These are phyloP conservation scores for Geoglossum glabrum DNA, from an alignment of 495 filamentous ascomycete species.

Conservation along the genomic window DNA sequence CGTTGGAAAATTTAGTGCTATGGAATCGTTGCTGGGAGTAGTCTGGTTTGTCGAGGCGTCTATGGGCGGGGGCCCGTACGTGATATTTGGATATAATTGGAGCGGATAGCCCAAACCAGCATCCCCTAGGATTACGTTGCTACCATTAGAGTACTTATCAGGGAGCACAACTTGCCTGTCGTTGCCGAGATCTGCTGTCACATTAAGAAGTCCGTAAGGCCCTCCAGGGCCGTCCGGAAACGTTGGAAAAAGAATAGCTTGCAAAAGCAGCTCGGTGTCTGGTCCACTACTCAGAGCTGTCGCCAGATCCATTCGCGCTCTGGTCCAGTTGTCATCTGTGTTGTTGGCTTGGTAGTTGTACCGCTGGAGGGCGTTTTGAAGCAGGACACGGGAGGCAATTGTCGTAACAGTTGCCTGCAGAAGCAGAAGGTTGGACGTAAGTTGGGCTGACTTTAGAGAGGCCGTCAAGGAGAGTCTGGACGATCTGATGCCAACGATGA, in stretches of 20 bases:
- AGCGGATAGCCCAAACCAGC: constrained; percentile 40
- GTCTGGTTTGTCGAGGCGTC: constrained; percentile 20
- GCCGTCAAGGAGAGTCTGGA: constrained; percentile 53
- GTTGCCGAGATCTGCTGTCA: constrained; percentile 27
- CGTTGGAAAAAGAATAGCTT: constrained; percentile 44
- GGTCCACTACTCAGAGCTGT: constrained; percentile 34
- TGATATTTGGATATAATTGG: constrained; percentile 53
- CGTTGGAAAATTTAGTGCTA: constrained; percentile 7
- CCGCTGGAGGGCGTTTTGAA: constrained; percentile 38
- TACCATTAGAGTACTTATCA: constrained; percentile 34
- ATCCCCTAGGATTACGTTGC: constrained; percentile 35
- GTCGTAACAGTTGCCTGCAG: constrained; percentile 48
- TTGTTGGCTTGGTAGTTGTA: constrained; percentile 38
- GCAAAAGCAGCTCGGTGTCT: constrained; percentile 34
- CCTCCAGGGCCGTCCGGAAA: constrained; percentile 31
- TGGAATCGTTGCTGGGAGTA: constrained; percentile 19
- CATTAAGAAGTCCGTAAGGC: constrained; percentile 32
- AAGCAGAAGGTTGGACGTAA: constrained; percentile 53
- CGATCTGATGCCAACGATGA: constrained; percentile 41
- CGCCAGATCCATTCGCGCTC: constrained; percentile 33
- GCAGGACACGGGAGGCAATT: constrained; percentile 43
- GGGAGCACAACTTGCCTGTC: constrained; percentile 29
- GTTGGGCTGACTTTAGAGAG: constrained; percentile 62
- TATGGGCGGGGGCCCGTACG: constrained; percentile 24
- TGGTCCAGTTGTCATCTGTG: constrained; percentile 31